Base-by-base conservation (phyloP, 164 flowering plant species). In the Piper longum region DNA sequence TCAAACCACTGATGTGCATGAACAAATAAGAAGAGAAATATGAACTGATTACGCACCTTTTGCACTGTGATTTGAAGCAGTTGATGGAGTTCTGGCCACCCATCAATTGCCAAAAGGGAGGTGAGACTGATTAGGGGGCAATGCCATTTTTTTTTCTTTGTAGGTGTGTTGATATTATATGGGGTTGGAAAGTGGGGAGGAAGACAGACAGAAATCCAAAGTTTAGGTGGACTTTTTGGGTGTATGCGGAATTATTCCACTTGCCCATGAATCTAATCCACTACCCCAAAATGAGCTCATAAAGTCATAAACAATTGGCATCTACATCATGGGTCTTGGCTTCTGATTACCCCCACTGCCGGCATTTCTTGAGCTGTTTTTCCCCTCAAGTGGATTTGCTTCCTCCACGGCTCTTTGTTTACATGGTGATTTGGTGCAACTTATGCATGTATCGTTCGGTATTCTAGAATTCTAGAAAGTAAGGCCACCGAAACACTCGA, bases 201-300 rank as follows among this genome's bases (percentile, higher is more conserved):
- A 39, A 18, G 59, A 18, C 62, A 65, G 62, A 65, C 57, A 44
- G 43, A 57, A 59, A 58, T 59, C 26, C 62, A 65, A 65, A 57
- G 62, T 39, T 65, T 68, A 17, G 60, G 69, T 55, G 59, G 60
- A 52, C 41, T 43, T 43, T 54, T 67, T 63, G 66, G 60, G 56
- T 63, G 55, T 56, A 72, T 58, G 61, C 68, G 67, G 64, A 55
- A 66, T 59, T 63, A 66, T 66, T 73, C 69, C 72, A 73, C 64
- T 73, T 62, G 70, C 67, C 67, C 51, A 63, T 66, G 72, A 66
- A 69, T 69, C 72, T 66, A 66, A 69, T 73, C 76, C 76, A 70
- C 73, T 67, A 67, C 60, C 60, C 61, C 63, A 64, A 54, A 48
- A 52, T 64, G 55, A 58, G 43, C 56, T 8, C 54, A 48, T 44